These are phyloP conservation scores for Termitomyces eurrhizus DNA, from an alignment of 768 basidiomycete genomes.

Conservation along the genomic window DNA sequence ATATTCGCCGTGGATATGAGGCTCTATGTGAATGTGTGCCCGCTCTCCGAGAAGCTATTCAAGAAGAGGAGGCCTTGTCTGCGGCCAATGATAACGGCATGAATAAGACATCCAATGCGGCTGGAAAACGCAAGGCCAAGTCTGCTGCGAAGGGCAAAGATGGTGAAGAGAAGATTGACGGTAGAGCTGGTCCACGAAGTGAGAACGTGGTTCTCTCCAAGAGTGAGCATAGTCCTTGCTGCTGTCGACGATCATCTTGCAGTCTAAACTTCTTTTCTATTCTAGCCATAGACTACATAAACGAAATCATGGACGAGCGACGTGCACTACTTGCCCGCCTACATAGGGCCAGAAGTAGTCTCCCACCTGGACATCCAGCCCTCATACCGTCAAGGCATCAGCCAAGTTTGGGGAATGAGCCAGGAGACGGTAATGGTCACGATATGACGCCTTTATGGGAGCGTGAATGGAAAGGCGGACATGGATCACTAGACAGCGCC, in stretches of 20 bases:
- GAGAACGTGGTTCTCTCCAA: constrained; percentile 88
- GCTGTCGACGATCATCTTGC: not conserved
- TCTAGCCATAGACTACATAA: constrained; percentile 84
- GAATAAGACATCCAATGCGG: constrained; percentile 19
- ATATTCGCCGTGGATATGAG: constrained; percentile 87
- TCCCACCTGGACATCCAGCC: constrained; percentile 62
- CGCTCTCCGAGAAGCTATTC: constrained; percentile 74
- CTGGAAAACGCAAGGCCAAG: constrained; percentile 45
- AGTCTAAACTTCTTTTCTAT: constrained; percentile 2
- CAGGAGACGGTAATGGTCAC: constrained; percentile 3
- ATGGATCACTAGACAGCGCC: constrained; percentile 40
- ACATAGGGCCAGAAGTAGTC: constrained; percentile 48
- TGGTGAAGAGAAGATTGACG: constrained; percentile 63
- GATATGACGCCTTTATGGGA: constrained; percentile 60
- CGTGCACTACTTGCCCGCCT: constrained; percentile 54
- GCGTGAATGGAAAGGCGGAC: constrained; percentile 79
- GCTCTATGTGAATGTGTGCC: constrained; percentile 83
- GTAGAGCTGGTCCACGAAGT: constrained; percentile 84
- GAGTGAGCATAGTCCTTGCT: constrained; percentile 48
- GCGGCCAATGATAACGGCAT: constrained; percentile 19
- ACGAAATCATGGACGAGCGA: constrained; percentile 59
- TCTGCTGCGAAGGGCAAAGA: constrained; percentile 35
- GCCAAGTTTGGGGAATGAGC: constrained; percentile 19
- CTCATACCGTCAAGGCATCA: constrained; percentile 28
- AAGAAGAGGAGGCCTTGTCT: constrained; percentile 53